Base-by-base conservation (phyloP, 805 yeast genomes). In the Maudiozyma saulgeensis region DNA sequence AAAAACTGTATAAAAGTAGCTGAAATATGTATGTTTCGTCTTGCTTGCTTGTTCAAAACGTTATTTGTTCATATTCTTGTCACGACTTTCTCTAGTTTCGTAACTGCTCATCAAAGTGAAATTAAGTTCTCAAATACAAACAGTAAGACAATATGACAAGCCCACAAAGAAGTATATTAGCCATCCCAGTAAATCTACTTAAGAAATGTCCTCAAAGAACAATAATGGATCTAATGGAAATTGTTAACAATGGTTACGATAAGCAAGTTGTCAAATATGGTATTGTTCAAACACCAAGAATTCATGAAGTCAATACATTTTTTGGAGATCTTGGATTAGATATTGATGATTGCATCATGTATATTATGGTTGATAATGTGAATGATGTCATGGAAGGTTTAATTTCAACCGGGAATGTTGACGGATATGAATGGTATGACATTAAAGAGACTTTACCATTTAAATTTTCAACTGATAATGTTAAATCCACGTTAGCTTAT, bases 401-500 rank as follows among this genome's bases (percentile, higher is more conserved):
- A 4, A 7, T 12, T 12, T 15, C 43, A 9, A 25, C 16, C 5
- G n/a, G 37, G 16, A 39, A 37, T 16, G 19, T 39, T 7, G 43
- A 19, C 6, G 43, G 41, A 25, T 46, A 21, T 25, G 19, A 31
- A 13, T 45, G 45, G 34, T 46, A 38, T 19, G 34, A 40, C 7
- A 19, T 45, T 3, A 16, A 18, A 11, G 37, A 25, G 11, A 11
- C 16, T 19, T 15, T n/a, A 11, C 8, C 43, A 16, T 40, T 16
- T 31, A 28, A 28, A 21, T 45, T 45, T 25, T 15, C 47, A 2
- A 7, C 15, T 6, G 49, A 49, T 3, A 31, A 49, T 18, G 34
- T 68, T 3, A 45, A 68, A 6, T 75, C 74, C 1, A 65, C 74
- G 2, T 53, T 64, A 2, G 74, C 69, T 2, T 49, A 66, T 26